phyloP scores from a whole-genome alignment of 371 early-diverging fungal genomes.

The Umbelopsis sp. region DNA sequence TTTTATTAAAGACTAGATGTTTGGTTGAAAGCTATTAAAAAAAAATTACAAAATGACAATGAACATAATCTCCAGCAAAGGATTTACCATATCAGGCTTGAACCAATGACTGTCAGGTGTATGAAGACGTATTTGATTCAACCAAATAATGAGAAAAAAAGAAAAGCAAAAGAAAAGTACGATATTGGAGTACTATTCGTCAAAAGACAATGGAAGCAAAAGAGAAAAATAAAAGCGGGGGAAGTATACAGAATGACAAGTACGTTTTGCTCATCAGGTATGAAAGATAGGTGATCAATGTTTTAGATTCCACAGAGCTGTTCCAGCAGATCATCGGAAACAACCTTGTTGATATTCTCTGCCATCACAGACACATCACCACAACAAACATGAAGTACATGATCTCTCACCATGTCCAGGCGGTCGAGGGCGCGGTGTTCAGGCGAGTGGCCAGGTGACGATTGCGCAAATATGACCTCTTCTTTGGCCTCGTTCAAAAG shows the following conservation, averaged over 20 bases:
- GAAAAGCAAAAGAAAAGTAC: too few species aligned
- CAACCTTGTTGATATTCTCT: neutral
- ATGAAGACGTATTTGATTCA: too few species aligned
- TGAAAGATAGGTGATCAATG: neutral
- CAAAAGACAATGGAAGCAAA: neutral
- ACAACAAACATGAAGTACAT: constrained; percentile 22
- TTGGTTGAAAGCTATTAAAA: too few species aligned
- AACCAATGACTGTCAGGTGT: too few species aligned
- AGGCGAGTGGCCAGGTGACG: neutral
- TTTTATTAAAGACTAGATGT: too few species aligned
- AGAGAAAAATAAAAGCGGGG: neutral
- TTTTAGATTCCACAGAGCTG: constrained; percentile 12
- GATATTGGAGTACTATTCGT: neutral
- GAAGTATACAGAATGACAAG: neutral
- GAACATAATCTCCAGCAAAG: too few species aligned
- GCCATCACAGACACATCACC: constrained; percentile 7
- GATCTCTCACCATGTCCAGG: constrained; percentile 28
- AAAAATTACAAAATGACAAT: too few species aligned
- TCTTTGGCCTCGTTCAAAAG: constrained; percentile 47
- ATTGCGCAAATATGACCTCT: constrained; percentile 32
- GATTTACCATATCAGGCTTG: too few species aligned
- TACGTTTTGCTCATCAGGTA: neutral
- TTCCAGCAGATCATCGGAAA: constrained; percentile 14
- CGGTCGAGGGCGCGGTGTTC: constrained; percentile 27
- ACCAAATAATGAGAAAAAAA: too few species aligned